A percentile compares a stretch with the other conserved stretches of the same genome.
These are phyloP conservation scores for Cymbopogon flexuosus DNA, from an alignment of 202 grass and related monocot genomes.

Conservation along the genomic window DNA sequence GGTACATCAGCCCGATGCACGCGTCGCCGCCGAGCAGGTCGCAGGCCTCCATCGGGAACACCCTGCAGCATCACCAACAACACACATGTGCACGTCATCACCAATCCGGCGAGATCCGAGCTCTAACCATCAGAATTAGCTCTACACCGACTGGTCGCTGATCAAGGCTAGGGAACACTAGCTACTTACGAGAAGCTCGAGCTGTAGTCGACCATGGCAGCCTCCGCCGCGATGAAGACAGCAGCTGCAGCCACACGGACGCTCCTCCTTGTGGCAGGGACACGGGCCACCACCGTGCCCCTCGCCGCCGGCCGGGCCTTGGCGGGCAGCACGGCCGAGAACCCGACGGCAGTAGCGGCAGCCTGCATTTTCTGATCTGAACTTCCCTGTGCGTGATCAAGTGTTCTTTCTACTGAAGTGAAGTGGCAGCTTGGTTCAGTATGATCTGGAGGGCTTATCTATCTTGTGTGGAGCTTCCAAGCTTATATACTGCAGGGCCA, in stretches of 20 bases:
- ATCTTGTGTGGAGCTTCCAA: slow-evolving; percentile 5
- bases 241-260: background rate
- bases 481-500: slow-evolving; percentile 13
- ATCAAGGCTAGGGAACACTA: background rate
- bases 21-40: slow-evolving; percentile 66
- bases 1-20: slow-evolving; percentile 53
- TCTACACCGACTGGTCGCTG: background rate
- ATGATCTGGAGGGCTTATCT: slow-evolving; percentile 30
- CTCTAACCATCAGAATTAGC: background rate
- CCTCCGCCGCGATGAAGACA: slow-evolving; percentile 5
- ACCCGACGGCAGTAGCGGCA: slow-evolving; percentile 27
- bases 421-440: background rate
- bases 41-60: slow-evolving; percentile 82
- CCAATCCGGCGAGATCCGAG: background rate
- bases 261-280: background rate
- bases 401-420: background rate
- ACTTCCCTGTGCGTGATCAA: too few species aligned
- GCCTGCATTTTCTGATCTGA: slow-evolving; percentile 44
- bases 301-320: slow-evolving; percentile 7
- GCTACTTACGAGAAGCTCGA: slow-evolving; percentile 48
- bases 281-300: background rate
- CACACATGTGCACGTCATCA: background rate
- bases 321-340: slow-evolving; percentile 33
- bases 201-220: slow-evolving; percentile 46
- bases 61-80: slow-evolving; percentile 31